Evolutionary conservation across 139 green algal genomes (phyloP), one percentile per base, ranked within the genome.

Genomic region (Limnomonas spitsbergensis): DNA sequence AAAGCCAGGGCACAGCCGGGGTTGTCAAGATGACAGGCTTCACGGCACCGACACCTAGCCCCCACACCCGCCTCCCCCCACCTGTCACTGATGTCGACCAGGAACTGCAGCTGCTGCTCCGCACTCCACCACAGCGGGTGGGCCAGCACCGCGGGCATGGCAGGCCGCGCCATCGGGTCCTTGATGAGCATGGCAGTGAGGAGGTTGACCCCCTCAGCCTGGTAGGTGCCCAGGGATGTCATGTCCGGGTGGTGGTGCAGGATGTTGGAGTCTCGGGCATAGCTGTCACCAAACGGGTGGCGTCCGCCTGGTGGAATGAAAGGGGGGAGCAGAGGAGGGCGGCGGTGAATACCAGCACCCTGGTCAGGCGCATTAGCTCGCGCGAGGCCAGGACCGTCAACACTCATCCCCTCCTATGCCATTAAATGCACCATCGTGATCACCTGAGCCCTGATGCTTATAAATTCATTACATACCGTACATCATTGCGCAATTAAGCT

Each of bases 71-170:
- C n/a, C n/a, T n/a, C n/a, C 20, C 35, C 32, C 27, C 68, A 90
- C 84, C 87, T 84, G 83, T 94, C 88, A 53, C 81, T 90, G 69
- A 94, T 79, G 40, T 95, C 91, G n/a, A 94, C 80, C 29, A 99
- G 86, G 90, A 99, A 99, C 29, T 89, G 74, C 61, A 99, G 88
- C 37, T 84, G 86, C 77, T 89, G 82, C 40, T 91, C 89, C 1
- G 86, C 53, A 3, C 69, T 72, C 96, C 96, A 99, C 91, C 95
- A 98, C 38, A 97, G 78, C 31, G 95, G 96, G 84, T 99, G 96
- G 0, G 67, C 52, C 82, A 95, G 83, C 69, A 97, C 84, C 3
- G 85, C 87, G 0, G 56, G 14, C 74, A 96, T 89, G 32, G 54
- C 76, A 0, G 95, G 95, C 31, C 96, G 88, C 32, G 37, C 42